Base-by-base conservation (phyloP, 2,329 filamentous ascomycete species). In the Plenodomus lindquistii region DNA sequence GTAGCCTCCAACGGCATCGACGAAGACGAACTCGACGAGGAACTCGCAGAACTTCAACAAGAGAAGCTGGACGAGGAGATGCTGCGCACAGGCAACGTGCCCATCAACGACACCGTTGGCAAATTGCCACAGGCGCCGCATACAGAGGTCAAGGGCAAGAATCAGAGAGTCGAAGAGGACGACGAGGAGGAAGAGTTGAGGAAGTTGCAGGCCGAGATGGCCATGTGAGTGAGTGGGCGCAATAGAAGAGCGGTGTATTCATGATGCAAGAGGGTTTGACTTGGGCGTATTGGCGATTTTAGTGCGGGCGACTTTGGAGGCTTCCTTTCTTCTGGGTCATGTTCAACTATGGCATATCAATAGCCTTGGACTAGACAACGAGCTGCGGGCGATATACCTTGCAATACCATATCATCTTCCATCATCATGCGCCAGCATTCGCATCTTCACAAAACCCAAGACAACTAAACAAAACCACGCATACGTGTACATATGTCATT, bases 171-270 rank as follows among this genome's bases (percentile, higher is more conserved):
- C 13, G 85, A 88, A 69, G 91, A 96, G 73, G 92, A 97, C 73
- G 93, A 97, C 81, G 94, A 97, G 70, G 93, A 97, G 74, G 93
- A 87, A 65, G 93, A 97, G 77, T 79, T 97, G 68, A 85, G 88
- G 74, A 97, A 94, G 77, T 75, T 99, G 62, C 91, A 96, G 72
- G 92, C 91, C 29, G 93, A 97, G 75, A 97, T 97, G 93, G 92
- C 92, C 58, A 96, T 97, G 87, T 96, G 44, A 58, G 44, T 4
- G 27, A 11, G 11, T 8, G 15, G 27, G 27, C 15, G 27, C 27
- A n/a, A n/a, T n/a, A n/a, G n/a, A n/a, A n/a, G n/a, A n/a, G n/a
- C n/a, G n/a, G n/a, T n/a, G n/a, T n/a, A n/a, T n/a, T n/a, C n/a
- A n/a, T n/a, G n/a, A n/a, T n/a, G n/a, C n/a, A n/a, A n/a, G n/a